phyloP scores from a whole-genome alignment of 495 filamentous ascomycete species.

The Aspergillus carlsbadensis region DNA sequence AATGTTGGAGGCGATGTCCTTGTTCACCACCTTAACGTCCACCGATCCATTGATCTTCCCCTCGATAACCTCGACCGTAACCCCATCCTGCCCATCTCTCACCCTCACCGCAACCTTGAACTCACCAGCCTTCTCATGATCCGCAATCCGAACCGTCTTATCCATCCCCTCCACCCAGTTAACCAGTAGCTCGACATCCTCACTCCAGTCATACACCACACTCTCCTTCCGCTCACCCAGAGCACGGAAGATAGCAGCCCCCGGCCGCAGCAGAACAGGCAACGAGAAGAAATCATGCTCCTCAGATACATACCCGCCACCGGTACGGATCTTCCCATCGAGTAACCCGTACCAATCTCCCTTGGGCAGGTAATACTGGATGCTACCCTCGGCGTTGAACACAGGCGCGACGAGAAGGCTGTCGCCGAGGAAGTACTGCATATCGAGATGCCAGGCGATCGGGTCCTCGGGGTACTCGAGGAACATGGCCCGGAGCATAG shows the following conservation, averaged over 20 bases:
- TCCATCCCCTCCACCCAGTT: slow-evolving; percentile 14
- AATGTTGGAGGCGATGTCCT: not conserved
- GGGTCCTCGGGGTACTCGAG: slow-evolving; percentile 10
- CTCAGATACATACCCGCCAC: slow-evolving; percentile 8
- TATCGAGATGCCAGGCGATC: slow-evolving; percentile 8
- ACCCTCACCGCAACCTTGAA: slow-evolving; percentile 3
- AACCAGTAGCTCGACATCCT: slow-evolving; percentile 8
- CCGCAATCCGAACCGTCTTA: slow-evolving; percentile 9
- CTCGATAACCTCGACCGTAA: slow-evolving; percentile 4
- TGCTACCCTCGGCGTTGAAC: not conserved
- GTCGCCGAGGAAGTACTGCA: slow-evolving; percentile 13
- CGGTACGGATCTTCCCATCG: slow-evolving; percentile 8
- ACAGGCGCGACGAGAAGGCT: slow-evolving; percentile 11
- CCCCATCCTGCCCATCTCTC: not conserved
- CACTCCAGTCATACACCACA: slow-evolving; percentile 15
- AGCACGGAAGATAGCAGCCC: not conserved
- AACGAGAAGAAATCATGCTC: slow-evolving; percentile 13
- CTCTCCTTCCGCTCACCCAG: not conserved
- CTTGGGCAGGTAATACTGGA: slow-evolving; percentile 12
- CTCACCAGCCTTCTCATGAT: not conserved
- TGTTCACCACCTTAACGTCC: slow-evolving; percentile 9
- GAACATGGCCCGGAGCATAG: slow-evolving; percentile 10
- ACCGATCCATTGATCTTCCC: not conserved
- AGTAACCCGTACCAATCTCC: slow-evolving; percentile 14
- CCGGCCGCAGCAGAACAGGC: slow-evolving; percentile 8